Evolutionary conservation across 805 yeast genomes (phyloP).

Genomic region (Starmerella roubikii): DNA sequence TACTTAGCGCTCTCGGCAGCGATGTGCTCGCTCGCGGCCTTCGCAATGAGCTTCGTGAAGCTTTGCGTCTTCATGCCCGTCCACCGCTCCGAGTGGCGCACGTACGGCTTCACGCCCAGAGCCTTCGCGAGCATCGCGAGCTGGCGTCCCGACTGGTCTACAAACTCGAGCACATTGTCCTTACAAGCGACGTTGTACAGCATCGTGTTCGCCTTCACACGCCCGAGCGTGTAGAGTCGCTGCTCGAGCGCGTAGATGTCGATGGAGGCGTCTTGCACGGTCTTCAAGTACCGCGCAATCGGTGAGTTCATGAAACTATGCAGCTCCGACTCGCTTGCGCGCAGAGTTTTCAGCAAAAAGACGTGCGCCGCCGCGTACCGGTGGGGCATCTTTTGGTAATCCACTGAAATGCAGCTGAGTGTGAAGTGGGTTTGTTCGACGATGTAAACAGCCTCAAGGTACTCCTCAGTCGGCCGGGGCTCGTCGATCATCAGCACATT

Average conservation of each 20-base stretch:
- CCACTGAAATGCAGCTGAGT: constrained; percentile 65
- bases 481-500: constrained; percentile 54
- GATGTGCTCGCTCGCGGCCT: constrained; percentile 10
- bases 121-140: constrained; percentile 60
- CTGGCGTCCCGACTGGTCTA: constrained; percentile 45
- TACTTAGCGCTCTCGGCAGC: constrained; percentile 3
- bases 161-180: constrained; percentile 26
- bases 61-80: constrained; percentile 37
- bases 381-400: constrained; percentile 48
- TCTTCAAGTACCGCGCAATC: constrained; percentile 20
- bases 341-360: constrained; percentile 49
- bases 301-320: constrained; percentile 21
- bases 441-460: constrained; percentile 69
- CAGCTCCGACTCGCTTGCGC: constrained; percentile 14
- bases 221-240: constrained; percentile 56
- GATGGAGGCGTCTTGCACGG: constrained; percentile 33
- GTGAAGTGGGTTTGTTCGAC: constrained; percentile 56
- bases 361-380: constrained; percentile 66
- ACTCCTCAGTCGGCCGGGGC: constrained; percentile 44
- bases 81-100: constrained; percentile 44
- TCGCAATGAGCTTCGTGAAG: constrained; percentile 39
- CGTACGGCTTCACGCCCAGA: constrained; percentile 78
- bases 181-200: constrained; percentile 55
- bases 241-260: constrained; percentile 55
- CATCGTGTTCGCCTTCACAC: constrained; percentile 47